Evolutionary conservation across 2,329 filamentous ascomycete genomes (phyloP).

Genomic region (Pseudocercospora fuligena): DNA sequence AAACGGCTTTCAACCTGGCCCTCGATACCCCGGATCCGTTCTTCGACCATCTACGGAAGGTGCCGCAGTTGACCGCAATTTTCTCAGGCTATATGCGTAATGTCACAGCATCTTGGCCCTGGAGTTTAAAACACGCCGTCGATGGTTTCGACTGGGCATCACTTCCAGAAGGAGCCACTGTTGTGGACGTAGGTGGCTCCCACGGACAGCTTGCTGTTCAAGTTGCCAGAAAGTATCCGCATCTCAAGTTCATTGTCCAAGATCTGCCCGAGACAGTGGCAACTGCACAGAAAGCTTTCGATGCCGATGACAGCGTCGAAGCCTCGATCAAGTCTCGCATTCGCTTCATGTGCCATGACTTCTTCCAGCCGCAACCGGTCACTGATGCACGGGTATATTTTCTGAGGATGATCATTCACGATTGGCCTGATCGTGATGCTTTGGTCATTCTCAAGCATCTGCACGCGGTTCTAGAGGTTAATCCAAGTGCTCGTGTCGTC

Average conservation of each 20-base stretch:
- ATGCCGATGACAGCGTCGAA: slow-evolving; percentile 16
- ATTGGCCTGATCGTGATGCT: slow-evolving; percentile 35
- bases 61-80: slow-evolving; percentile 25
- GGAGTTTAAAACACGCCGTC: slow-evolving; percentile 59
- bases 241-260: slow-evolving; percentile 52
- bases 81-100: slow-evolving; percentile 35
- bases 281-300: slow-evolving; percentile 19
- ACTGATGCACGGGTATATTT: slow-evolving; percentile 39
- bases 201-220: slow-evolving; percentile 50
- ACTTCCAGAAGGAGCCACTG: slow-evolving; percentile 55
- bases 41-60: slow-evolving; percentile 31
- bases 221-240: slow-evolving; percentile 49
- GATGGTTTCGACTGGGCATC: slow-evolving; percentile 60
- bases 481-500: slow-evolving; percentile 32
- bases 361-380: slow-evolving; percentile 39
- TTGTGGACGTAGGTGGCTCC: slow-evolving; percentile 56
- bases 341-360: slow-evolving; percentile 29
- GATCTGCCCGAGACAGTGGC: slow-evolving; percentile 44
- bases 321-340: slow-evolving; percentile 22
- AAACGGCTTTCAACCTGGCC: slow-evolving; percentile 32
- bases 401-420: slow-evolving; percentile 35
- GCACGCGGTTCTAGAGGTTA: slow-evolving; percentile 22
- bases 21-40: slow-evolving; percentile 28
- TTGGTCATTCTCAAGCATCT: slow-evolving; percentile 31
- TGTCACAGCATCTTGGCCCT: slow-evolving; percentile 51